These are phyloP conservation scores for Fomitopsis schrenkii DNA, from an alignment of 1,284 basidiomycete genomes.

Conservation along the genomic window DNA sequence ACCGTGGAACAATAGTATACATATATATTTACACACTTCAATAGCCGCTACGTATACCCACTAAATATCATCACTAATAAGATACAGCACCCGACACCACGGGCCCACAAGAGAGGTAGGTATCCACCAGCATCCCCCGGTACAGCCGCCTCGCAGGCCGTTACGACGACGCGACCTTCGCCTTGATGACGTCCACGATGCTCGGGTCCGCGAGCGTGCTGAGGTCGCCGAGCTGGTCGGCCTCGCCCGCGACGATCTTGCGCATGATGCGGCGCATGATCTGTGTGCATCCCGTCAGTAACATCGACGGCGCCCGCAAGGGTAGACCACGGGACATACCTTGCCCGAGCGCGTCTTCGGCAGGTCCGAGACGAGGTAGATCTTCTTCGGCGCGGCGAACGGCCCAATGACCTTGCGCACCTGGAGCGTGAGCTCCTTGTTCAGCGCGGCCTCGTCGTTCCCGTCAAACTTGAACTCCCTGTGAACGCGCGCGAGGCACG, in stretches of 20 bases:
- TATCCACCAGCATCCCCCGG: not conserved
- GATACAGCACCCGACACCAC: not conserved
- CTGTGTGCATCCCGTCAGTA: slow-evolving; percentile 30
- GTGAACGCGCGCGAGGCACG: not conserved
- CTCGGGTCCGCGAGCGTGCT: slow-evolving; percentile 85
- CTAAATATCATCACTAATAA: not conserved
- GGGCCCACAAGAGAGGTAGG: not conserved
- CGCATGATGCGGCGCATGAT: slow-evolving; percentile 94
- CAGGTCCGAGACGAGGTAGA: slow-evolving; percentile 82
- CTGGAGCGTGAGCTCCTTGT: slow-evolving; percentile 90
- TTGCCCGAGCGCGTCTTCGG: slow-evolving; percentile 98
- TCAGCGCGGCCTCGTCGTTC: slow-evolving; percentile 65
- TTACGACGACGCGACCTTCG: slow-evolving; percentile 49
- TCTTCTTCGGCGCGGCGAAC: slow-evolving; percentile 93
- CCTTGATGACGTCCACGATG: slow-evolving; percentile 81
- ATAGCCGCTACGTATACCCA: not conserved
- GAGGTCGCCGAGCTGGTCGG: slow-evolving; percentile 90
- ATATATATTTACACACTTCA: not conserved
- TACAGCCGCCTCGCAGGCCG: not conserved
- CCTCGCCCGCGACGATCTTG: slow-evolving; percentile 93
- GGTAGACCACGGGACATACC: slow-evolving; percentile 37
- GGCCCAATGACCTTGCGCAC: slow-evolving; percentile 96
- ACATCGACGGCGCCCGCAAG: not conserved
- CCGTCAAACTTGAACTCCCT: slow-evolving; percentile 81
- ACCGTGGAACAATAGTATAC: not conserved